A percentile compares a stretch with the other conserved stretches of the same genome.
Conservation (phyloP, 2,329 filamentous ascomycete genomes). For the Trichoderma arundinaceum region DNA sequence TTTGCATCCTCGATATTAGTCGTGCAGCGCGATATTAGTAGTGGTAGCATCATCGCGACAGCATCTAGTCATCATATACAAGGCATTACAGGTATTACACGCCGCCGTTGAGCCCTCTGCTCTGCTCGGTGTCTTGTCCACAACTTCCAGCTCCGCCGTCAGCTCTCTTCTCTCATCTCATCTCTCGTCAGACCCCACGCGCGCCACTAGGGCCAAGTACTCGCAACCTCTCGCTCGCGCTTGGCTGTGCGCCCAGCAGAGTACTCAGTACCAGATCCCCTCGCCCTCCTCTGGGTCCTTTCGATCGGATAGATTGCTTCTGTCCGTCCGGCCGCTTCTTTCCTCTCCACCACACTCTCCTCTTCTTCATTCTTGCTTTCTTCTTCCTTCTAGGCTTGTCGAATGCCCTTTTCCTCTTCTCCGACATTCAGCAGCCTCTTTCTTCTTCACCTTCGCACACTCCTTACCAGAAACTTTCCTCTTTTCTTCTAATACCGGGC, state of each 20-base stretch:
- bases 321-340: not conserved
- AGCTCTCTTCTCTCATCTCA: slow-evolving; percentile 14
- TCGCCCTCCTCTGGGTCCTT: not conserved
- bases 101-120: not conserved
- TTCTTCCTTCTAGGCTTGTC: slow-evolving; percentile 1
- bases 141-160: not conserved
- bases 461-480: slow-evolving; percentile 12
- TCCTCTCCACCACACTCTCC: slow-evolving; percentile 1
- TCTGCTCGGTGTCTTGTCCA: too few relatives aligned
- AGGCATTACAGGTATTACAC: not conserved
- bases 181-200: slow-evolving; percentile 15
- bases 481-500: slow-evolving; percentile 25
- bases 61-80: too few relatives aligned
- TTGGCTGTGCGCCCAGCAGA: too few relatives aligned
- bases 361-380: slow-evolving; percentile 16
- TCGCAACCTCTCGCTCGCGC: not conserved
- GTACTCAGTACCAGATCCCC: not conserved
- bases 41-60: too few relatives aligned
- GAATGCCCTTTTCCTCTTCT: not conserved
- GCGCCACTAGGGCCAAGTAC: slow-evolving; percentile 14
- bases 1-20: too few relatives aligned
- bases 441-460: slow-evolving; percentile 1
- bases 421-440: not conserved
- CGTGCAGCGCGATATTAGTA: too few relatives aligned
- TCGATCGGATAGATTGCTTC: slow-evolving; percentile 11